Evolutionary conservation across 257 asterid genomes (phyloP).

Genomic region (Scutellaria galericulata): DNA sequence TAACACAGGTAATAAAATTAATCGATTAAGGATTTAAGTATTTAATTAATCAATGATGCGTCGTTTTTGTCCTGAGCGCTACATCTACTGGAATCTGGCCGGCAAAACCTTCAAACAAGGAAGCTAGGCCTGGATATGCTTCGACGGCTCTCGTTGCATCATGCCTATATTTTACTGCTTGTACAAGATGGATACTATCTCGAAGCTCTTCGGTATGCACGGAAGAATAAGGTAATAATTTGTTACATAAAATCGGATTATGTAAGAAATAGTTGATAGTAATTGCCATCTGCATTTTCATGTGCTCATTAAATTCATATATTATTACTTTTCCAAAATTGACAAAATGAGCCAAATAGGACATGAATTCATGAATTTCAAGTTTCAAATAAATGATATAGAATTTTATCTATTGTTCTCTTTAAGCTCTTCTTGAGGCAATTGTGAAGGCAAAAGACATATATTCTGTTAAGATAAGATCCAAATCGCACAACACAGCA

Average conservation of each 20-base stretch:
- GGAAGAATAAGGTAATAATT: constrained; percentile 73
- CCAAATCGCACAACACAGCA: too few species aligned
- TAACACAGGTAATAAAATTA: too few species aligned
- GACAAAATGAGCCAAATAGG: neutral
- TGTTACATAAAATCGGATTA: neutral
- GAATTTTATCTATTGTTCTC: neutral
- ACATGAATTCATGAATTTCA: neutral
- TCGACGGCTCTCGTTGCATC: constrained; percentile 77
- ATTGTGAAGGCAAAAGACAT: neutral
- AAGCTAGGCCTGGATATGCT: constrained; percentile 89
- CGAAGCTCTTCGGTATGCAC: constrained; percentile 90
- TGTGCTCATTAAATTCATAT: constrained; percentile 20
- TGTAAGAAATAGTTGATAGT: constrained; percentile 4
- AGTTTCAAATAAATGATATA: constrained; percentile 9
- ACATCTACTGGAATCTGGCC: constrained; percentile 85
- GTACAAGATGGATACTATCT: constrained; percentile 90
- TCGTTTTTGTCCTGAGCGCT: too few species aligned
- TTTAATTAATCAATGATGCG: too few species aligned
- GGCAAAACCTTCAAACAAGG: constrained; percentile 64
- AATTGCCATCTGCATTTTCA: constrained; percentile 14
- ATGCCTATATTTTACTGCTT: constrained; percentile 78
- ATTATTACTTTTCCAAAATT: neutral
- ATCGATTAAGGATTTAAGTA: too few species aligned
- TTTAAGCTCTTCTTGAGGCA: constrained; percentile 13
- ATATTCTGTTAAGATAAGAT: neutral